Percentiles rank a stretch among this genome's conserved stretches.
phyloP scores from a whole-genome alignment of 2,329 filamentous ascomycete species.

The Neurospora sp. region DNA sequence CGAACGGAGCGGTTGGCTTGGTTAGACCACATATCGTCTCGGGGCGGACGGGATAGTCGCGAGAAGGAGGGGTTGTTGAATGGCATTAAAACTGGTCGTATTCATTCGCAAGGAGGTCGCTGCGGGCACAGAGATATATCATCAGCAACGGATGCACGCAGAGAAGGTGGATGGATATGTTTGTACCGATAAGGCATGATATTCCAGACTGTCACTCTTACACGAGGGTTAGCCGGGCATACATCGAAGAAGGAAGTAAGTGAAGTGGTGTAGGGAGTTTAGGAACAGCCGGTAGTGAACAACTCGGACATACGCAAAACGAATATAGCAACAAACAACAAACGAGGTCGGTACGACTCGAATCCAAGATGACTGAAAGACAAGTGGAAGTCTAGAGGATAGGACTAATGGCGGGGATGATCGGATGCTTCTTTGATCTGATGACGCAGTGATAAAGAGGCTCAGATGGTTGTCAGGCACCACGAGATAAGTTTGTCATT shows the following conservation, averaged over 20 bases:
- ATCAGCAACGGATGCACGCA: neutral
- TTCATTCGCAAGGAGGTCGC: neutral
- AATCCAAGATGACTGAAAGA: neutral
- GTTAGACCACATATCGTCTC: conserved; percentile 1
- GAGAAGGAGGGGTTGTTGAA: neutral
- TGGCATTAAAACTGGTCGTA: neutral
- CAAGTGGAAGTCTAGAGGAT: neutral
- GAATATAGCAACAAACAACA: neutral
- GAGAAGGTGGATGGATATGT: neutral
- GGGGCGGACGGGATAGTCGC: neutral
- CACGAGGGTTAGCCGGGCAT: neutral
- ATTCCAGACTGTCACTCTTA: neutral
- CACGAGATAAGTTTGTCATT: neutral
- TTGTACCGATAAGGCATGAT: neutral
- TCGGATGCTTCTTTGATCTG: neutral
- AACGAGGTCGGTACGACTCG: neutral
- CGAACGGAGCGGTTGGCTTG: conserved; percentile 16
- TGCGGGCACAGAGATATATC: neutral
- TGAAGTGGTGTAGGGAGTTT: neutral
- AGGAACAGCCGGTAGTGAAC: neutral
- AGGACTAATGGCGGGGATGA: neutral
- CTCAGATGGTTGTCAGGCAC: neutral
- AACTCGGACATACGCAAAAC: neutral
- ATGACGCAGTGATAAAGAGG: neutral
- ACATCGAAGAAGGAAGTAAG: neutral